A percentile compares a stretch with the other conserved stretches of the same genome.
Conservation (phyloP, 2,329 filamentous ascomycete species). For the Niveomyces coronatus region DNA sequence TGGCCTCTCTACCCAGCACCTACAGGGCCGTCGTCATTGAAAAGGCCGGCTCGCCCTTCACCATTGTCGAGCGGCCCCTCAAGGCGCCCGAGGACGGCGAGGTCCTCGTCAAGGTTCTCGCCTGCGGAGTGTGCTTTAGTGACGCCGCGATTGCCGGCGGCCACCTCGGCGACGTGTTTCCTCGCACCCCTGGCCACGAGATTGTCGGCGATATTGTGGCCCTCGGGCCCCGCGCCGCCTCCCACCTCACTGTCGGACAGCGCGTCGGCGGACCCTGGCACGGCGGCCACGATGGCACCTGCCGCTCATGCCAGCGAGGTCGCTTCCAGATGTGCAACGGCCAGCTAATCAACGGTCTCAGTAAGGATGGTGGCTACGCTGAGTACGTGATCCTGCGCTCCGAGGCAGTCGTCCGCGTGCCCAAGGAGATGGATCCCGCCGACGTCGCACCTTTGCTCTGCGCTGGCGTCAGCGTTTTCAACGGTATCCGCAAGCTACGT, state of each 20-base stretch:
- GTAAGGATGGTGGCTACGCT: slow-evolving; percentile 55
- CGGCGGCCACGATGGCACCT: slow-evolving; percentile 50
- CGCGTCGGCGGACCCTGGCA: slow-evolving; percentile 61
- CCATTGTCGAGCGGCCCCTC: slow-evolving; percentile 49
- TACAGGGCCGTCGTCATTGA: slow-evolving; percentile 57
- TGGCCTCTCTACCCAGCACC: slow-evolving; percentile 46
- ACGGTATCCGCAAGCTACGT: slow-evolving; percentile 43
- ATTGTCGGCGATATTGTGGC: slow-evolving; percentile 57
- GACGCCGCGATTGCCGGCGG: slow-evolving; percentile 42
- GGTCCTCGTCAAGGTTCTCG: slow-evolving; percentile 60
- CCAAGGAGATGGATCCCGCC: slow-evolving; percentile 39
- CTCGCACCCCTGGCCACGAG: slow-evolving; percentile 60
- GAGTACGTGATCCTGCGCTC: slow-evolving; percentile 51
- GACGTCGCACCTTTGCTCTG: slow-evolving; percentile 51
- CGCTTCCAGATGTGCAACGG: slow-evolving; percentile 56
- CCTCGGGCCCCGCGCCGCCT: slow-evolving; percentile 46
- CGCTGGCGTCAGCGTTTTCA: slow-evolving; percentile 55
- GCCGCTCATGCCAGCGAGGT: slow-evolving; percentile 48
- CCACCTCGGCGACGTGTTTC: slow-evolving; percentile 44
- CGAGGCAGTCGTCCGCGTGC: slow-evolving; percentile 50
- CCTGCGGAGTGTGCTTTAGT: slow-evolving; percentile 62
- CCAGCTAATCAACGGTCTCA: slow-evolving; percentile 49
- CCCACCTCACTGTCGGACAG: slow-evolving; percentile 51
- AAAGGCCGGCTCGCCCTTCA: slow-evolving; percentile 38
- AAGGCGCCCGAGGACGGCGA: slow-evolving; percentile 44